Conservation (phyloP, 106 monocot genomes). For the Posidonia australis region DNA sequence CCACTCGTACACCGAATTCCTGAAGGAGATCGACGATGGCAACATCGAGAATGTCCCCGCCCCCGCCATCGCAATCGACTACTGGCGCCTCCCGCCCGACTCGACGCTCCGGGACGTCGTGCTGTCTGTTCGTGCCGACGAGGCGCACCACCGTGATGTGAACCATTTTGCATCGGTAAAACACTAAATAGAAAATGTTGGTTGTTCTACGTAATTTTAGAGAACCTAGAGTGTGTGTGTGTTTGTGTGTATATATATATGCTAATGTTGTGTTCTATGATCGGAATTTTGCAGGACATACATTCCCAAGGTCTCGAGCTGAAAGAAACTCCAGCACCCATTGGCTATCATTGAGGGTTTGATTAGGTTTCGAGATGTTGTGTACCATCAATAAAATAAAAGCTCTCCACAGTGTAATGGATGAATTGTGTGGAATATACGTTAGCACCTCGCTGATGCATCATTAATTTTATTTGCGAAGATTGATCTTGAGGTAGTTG, state of each 20-base stretch:
- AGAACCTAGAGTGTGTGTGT: too few species aligned
- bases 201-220: too few species aligned
- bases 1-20: slow-evolving; percentile 47
- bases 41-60: slow-evolving; percentile 30
- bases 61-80: slow-evolving; percentile 42
- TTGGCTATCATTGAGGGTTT: slow-evolving; percentile 25
- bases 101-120: slow-evolving; percentile 43
- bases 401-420: too few species aligned
- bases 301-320: slow-evolving; percentile 39
- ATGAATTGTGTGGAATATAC: too few species aligned
- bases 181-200: too few species aligned
- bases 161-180: slow-evolving; percentile 40
- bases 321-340: slow-evolving; percentile 29
- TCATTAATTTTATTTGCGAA: too few species aligned
- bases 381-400: too few species aligned
- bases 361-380: too few species aligned
- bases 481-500: too few species aligned
- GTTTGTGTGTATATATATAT: not conserved
- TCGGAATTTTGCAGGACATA: slow-evolving; percentile 36
- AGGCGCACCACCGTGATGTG: slow-evolving; percentile 47
- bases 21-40: slow-evolving; percentile 37
- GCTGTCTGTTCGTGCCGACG: slow-evolving; percentile 30
- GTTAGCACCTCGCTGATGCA: too few species aligned
- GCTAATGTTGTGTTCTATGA: too few species aligned
- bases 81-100: slow-evolving; percentile 30